Percentiles rank a stretch among this genome's conserved stretches.
Evolutionary conservation across 306 rosid species (phyloP).

Genomic region (Ammopiptanthus mongolicus): DNA sequence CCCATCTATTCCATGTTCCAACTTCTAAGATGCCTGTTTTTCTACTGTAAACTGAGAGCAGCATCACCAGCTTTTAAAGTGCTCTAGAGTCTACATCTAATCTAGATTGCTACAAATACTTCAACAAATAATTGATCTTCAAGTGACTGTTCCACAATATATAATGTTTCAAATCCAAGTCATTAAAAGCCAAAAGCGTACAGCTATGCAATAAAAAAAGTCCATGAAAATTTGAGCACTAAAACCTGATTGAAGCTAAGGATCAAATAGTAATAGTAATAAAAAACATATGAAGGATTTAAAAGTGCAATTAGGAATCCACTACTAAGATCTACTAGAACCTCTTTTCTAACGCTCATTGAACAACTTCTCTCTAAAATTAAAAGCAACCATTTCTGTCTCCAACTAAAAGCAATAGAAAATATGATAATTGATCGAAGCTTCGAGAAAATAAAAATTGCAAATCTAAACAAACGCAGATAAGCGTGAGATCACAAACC

Average conservation of each 20-base stretch:
- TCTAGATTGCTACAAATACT: slow-evolving; percentile 8
- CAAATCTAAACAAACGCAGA: slow-evolving; percentile 5
- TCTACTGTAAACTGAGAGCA: slow-evolving; percentile 5
- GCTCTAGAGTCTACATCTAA: not conserved
- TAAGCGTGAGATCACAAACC: slow-evolving; percentile 13
- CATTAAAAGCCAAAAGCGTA: not conserved
- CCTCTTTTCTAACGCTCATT: not conserved
- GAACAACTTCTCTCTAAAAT: not conserved
- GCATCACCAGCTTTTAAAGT: slow-evolving; percentile 7
- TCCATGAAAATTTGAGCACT: not conserved
- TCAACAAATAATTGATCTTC: not conserved
- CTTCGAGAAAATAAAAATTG: not conserved
- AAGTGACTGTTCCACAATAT: not conserved
- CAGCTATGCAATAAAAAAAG: not conserved
- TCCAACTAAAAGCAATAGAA: slow-evolving; percentile 6
- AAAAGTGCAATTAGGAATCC: not conserved
- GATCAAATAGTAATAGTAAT: not conserved
- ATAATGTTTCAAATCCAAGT: slow-evolving; percentile 16
- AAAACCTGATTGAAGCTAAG: not conserved
- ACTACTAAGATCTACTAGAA: slow-evolving; percentile 27
- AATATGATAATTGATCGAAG: not conserved
- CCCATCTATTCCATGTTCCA: not conserved
- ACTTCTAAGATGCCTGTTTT: not conserved
- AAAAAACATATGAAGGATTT: not conserved
- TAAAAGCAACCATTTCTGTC: not conserved